Evolutionary conservation across 805 yeast genomes (phyloP).

Genomic region (Dipodascus geniculatus): DNA sequence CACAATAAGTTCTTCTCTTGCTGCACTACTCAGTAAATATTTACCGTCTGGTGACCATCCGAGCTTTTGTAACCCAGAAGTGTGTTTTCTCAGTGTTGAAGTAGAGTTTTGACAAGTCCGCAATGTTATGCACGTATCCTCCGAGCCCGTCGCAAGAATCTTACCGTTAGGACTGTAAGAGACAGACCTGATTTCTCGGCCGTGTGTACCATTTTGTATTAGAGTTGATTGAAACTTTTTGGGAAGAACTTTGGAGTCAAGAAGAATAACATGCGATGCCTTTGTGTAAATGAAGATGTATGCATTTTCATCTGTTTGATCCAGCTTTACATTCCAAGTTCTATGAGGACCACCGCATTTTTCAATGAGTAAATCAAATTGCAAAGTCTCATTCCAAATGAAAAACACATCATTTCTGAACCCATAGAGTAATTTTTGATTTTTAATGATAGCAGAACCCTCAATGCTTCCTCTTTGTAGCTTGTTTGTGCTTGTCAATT

Average conservation of each 20-base stretch:
- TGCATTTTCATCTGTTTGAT: constrained; percentile 15
- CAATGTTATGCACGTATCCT: constrained; percentile 72
- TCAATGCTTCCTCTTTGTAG: constrained; percentile 71
- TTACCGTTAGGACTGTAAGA: constrained; percentile 36
- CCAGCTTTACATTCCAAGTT: constrained; percentile 48
- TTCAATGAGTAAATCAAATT: constrained; percentile 55
- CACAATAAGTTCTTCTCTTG: constrained; percentile 76
- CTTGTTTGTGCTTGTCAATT: constrained; percentile 35
- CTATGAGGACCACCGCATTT: constrained; percentile 90
- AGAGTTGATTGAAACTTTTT: constrained; percentile 10
- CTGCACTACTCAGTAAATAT: constrained; percentile 38
- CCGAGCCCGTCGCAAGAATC: constrained; percentile 66
- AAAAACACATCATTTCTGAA: constrained; percentile 72
- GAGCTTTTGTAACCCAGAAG: constrained; percentile 76
- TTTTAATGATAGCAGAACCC: constrained; percentile 37
- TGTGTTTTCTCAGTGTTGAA: constrained; percentile 68
- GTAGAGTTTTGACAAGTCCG: constrained; percentile 33
- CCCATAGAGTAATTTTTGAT: constrained; percentile 49
- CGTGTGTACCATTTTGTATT: constrained; percentile 64
- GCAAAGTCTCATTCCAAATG: constrained; percentile 70
- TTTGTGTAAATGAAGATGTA: constrained; percentile 48
- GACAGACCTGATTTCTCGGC: constrained; percentile 78
- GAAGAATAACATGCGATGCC: constrained; percentile 28
- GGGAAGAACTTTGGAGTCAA: constrained; percentile 1
- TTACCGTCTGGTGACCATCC: constrained; percentile 32